phyloP scores from a whole-genome alignment of 2,329 filamentous ascomycete species.

The Aureobasidium pullulans region DNA sequence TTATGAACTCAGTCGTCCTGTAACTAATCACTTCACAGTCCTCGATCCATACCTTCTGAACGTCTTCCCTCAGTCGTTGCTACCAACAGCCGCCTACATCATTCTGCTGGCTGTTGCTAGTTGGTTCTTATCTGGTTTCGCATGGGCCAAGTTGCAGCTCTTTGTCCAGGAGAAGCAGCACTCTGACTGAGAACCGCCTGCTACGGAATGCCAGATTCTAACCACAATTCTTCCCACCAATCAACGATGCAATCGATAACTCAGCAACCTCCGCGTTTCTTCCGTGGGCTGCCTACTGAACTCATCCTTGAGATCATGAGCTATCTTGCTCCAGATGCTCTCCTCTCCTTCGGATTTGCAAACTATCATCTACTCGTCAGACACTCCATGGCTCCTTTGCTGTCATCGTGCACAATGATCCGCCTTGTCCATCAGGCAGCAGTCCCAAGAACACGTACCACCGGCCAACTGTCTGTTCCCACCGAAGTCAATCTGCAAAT shows the following conservation, averaged over 20 bases:
- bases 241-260: neutral
- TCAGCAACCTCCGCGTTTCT: constrained; percentile 22
- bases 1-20: neutral
- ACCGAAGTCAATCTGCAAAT: constrained; percentile 36
- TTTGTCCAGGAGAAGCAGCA: constrained; percentile 14
- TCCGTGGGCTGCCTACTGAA: constrained; percentile 39
- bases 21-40: constrained; percentile 42
- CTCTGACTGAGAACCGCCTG: constrained; percentile 14
- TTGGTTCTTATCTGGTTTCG: constrained; percentile 43
- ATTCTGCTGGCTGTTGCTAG: constrained; percentile 49
- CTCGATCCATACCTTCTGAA: constrained; percentile 81
- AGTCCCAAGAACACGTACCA: constrained; percentile 22
- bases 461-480: constrained; percentile 29
- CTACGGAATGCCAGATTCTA: neutral
- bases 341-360: constrained; percentile 40
- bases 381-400: constrained; percentile 29
- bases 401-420: constrained; percentile 24
- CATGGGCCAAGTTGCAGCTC: constrained; percentile 29
- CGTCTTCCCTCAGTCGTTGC: constrained; percentile 67
- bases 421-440: neutral
- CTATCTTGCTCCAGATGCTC: constrained; percentile 32
- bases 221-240: neutral
- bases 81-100: constrained; percentile 65
- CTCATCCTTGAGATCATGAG: constrained; percentile 40
- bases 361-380: constrained; percentile 37